Evolutionary conservation across 805 yeast genomes (phyloP), one percentile per base, ranked within the genome.

Genomic region (Pichia deserticola): DNA sequence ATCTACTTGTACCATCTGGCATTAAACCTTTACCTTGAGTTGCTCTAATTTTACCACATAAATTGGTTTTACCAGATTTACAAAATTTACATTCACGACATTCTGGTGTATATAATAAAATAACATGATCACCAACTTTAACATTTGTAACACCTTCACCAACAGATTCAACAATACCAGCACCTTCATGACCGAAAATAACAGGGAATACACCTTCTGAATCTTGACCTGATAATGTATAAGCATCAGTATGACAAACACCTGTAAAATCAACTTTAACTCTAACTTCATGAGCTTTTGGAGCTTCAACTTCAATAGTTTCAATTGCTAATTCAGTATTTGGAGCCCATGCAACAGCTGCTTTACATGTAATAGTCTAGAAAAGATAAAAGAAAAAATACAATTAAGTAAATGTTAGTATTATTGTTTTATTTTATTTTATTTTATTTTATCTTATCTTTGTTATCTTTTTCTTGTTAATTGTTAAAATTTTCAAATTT

Each of bases 281-380:
- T 69, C 99, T 85, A 44, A 93, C 98, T 72, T 93, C 99, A 66
- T 93, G 97, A 44, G 97, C 96, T 68, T 81, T 85, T 59, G 99
- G 99, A 28, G 99, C 89, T 28, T 78, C 84, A 41, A 93, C 99
- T 64, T 85, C 89, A 57, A 93, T 78, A 52, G 86, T 86, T 71
- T 93, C 99, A 51, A 93, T 77, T 40, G 81, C 62, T 60, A 93
- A 77, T 39, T 67, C 70, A 42, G 86, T 81, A 43, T 84, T 88
- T 32, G 98, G 93, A 66, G 85, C 96, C 92, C 98, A 92, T 57
- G 98, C 97, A 61, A 93, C 88, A 45, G 99, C 99, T 51, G 99
- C 99, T 65, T 81, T 77, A 74, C 98, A 93, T 43, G 81, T 80
- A 64, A 90, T 89, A 33, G 66, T 61, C 63, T 64, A 37, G 30